A percentile compares a stretch with the other conserved stretches of the same genome.
Evolutionary conservation across 1,284 basidiomycete species (phyloP).

Genomic region (Mycena citricolor): DNA sequence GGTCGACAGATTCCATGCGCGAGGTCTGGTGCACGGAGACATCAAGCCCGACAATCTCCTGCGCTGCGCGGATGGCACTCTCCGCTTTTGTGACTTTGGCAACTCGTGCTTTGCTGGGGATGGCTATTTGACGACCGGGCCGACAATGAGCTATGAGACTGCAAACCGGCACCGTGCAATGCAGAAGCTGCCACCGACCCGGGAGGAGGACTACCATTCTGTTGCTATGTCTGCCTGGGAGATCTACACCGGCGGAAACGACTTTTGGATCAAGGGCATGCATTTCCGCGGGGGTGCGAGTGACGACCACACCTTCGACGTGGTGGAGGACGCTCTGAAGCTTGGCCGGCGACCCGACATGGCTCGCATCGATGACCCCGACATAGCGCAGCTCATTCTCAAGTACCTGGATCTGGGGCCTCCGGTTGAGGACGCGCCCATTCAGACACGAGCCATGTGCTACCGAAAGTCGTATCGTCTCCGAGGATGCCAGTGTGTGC

Average conservation of each 20-base stretch:
- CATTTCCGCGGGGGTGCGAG: too few species aligned
- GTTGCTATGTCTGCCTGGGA: slow-evolving; percentile 5
- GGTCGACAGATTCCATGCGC: too few species aligned
- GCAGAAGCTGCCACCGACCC: slow-evolving; percentile 1
- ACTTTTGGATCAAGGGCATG: too few species aligned
- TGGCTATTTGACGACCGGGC: not conserved
- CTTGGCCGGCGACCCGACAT: too few species aligned
- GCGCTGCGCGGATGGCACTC: slow-evolving; percentile 2
- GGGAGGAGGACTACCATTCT: slow-evolving; percentile 5
- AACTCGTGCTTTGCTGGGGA: slow-evolving; percentile 5
- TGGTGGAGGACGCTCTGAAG: not conserved
- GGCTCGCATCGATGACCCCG: slow-evolving; percentile 6
- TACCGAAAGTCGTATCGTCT: too few species aligned
- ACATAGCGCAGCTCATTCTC: slow-evolving; percentile 8
- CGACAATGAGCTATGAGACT: slow-evolving; percentile 5
- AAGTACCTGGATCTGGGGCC: too few species aligned
- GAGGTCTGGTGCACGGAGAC: slow-evolving; percentile 11
- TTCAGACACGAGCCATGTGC: too few species aligned
- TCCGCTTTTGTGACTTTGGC: slow-evolving; percentile 10
- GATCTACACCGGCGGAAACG: slow-evolving; percentile 5
- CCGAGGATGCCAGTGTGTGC: too few species aligned
- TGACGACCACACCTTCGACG: not conserved
- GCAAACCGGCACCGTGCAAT: not conserved
- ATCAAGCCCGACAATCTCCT: slow-evolving; percentile 11
- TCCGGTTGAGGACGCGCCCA: too few species aligned